Percentiles rank a stretch among this genome's conserved stretches.
Conservation (phyloP, 768 basidiomycete genomes). For the Amanita rimosa region DNA sequence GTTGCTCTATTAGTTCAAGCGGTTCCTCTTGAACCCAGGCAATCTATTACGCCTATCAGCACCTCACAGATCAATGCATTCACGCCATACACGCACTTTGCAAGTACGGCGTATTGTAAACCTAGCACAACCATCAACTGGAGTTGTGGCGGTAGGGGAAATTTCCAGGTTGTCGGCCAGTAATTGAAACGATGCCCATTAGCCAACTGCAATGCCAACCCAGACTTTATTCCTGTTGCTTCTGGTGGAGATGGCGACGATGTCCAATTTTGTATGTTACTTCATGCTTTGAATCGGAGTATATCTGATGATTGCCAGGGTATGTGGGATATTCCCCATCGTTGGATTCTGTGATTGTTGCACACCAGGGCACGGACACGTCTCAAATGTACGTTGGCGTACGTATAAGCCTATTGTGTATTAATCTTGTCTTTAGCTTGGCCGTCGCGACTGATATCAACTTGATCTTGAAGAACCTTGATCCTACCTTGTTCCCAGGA, state of each 20-base stretch:
- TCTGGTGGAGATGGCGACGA: slow-evolving; percentile 35
- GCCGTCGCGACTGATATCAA: slow-evolving; percentile 28
- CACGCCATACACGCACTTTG: slow-evolving; percentile 31
- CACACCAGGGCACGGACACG: slow-evolving; percentile 31
- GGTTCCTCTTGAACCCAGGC: slow-evolving; percentile 4
- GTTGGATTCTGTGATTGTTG: slow-evolving; percentile 25
- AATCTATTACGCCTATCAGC: slow-evolving; percentile 19
- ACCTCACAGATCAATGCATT: slow-evolving; percentile 23
- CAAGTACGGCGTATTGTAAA: slow-evolving; percentile 32
- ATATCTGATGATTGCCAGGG: not conserved
- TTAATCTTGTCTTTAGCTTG: slow-evolving; percentile 13
- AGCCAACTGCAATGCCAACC: not conserved
- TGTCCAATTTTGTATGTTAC: slow-evolving; percentile 27
- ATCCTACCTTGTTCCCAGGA: slow-evolving; percentile 32
- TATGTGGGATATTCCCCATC: slow-evolving; percentile 21
- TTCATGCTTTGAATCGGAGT: not conserved
- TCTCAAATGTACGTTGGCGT: slow-evolving; percentile 19
- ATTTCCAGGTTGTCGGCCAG: not conserved
- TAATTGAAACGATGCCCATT: not conserved
- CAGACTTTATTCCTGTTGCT: slow-evolving; percentile 21
- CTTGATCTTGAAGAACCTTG: slow-evolving; percentile 18
- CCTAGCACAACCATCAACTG: slow-evolving; percentile 27
- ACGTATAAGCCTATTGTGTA: not conserved
- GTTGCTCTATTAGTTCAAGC: not conserved
- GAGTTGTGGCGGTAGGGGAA: slow-evolving; percentile 32